These are phyloP conservation scores for Posidonia australis DNA, from an alignment of 106 monocot genomes.

Conservation along the genomic window DNA sequence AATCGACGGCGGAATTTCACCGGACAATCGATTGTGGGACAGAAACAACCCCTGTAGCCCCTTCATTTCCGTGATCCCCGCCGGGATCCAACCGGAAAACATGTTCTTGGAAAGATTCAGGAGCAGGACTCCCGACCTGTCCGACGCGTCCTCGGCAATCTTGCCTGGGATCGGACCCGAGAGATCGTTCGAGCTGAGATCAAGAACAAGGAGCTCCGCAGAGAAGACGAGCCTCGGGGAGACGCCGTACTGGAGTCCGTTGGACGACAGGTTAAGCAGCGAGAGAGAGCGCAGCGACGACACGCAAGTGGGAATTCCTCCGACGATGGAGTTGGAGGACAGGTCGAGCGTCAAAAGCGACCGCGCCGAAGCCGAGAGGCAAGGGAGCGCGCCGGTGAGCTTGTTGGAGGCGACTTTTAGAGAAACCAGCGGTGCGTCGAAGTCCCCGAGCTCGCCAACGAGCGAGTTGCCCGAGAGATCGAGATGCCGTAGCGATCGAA, in stretches of 20 bases:
- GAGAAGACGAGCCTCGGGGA: slow-evolving; percentile 83
- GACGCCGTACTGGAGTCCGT: slow-evolving; percentile 47
- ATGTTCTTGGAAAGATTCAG: slow-evolving; percentile 59
- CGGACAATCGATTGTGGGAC: slow-evolving; percentile 47
- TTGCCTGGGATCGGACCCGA: slow-evolving; percentile 51
- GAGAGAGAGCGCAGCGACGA: slow-evolving; percentile 40
- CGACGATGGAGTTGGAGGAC: slow-evolving; percentile 47
- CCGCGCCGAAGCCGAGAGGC: slow-evolving; percentile 28
- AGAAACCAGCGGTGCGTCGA: slow-evolving; percentile 21
- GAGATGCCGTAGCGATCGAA: slow-evolving; percentile 25
- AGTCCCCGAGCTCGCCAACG: slow-evolving; percentile 25
- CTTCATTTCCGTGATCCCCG: slow-evolving; percentile 44
- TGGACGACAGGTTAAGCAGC: slow-evolving; percentile 68
- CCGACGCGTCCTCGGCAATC: slow-evolving; percentile 37
- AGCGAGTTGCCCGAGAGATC: slow-evolving; percentile 41
- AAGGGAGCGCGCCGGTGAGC: slow-evolving; percentile 61
- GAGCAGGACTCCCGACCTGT: slow-evolving; percentile 44
- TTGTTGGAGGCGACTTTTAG: slow-evolving; percentile 36
- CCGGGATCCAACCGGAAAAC: slow-evolving; percentile 55
- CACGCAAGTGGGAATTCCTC: slow-evolving; percentile 82
- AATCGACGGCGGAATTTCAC: slow-evolving; percentile 63
- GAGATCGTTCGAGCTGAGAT: slow-evolving; percentile 63
- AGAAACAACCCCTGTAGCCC: slow-evolving; percentile 56
- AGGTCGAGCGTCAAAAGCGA: slow-evolving; percentile 52
- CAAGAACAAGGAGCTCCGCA: slow-evolving; percentile 44